phyloP scores from a whole-genome alignment of 371 early-diverging fungal species.

The Phascolomyces articulosus region DNA sequence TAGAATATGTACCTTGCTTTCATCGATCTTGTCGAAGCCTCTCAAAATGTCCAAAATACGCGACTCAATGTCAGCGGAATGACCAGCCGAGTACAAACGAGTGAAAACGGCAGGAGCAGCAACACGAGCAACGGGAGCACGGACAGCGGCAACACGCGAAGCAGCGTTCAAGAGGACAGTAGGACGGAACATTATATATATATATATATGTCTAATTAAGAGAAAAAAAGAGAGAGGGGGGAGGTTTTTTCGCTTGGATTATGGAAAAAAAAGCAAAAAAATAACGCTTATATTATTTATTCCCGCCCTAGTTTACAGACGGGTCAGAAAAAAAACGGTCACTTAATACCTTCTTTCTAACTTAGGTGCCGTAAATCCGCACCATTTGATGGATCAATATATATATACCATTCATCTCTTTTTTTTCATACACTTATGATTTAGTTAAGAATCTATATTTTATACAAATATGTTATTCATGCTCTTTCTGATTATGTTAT shows the following conservation, averaged over 20 bases:
- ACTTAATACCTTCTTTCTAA: no score
- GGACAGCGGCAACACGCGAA: constrained; percentile 48
- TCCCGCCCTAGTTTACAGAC: neutral
- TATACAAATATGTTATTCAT: no score
- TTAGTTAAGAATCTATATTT: no score
- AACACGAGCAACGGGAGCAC: constrained; percentile 29
- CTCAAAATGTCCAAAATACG: constrained; percentile 85
- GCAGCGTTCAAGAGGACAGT: constrained; percentile 58
- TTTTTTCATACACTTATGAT: no score
- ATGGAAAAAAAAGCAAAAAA: neutral
- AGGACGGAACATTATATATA: constrained; percentile 47
- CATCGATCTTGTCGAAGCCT: constrained; percentile 95
- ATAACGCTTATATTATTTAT: no score
- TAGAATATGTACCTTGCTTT: constrained; percentile 72
- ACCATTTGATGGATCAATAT: no score
- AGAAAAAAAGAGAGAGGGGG: neutral
- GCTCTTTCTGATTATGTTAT: no score
- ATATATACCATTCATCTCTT: no score
- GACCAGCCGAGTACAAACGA: constrained; percentile 68
- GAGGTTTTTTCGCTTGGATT: neutral
- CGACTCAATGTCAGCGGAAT: constrained; percentile 71
- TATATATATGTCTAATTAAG: neutral
- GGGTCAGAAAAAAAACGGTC: neutral
- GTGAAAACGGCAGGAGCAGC: constrained; percentile 29
- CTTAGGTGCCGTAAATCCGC: no score